These are phyloP conservation scores for Helichrysum umbraculigerum DNA, from an alignment of 129 eudicot genomes.

Conservation along the genomic window DNA sequence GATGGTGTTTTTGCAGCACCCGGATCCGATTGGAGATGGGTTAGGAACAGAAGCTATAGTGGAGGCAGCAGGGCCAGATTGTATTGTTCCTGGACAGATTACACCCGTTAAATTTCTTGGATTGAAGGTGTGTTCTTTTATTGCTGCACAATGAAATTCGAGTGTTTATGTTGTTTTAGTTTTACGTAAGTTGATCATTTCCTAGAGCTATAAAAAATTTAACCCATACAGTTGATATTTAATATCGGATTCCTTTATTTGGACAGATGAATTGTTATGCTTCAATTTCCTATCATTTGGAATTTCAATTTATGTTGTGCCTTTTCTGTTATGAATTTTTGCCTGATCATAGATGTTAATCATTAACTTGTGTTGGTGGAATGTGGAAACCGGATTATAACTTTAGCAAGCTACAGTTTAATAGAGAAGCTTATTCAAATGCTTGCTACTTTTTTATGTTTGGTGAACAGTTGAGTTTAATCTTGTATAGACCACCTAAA, in stretches of 20 bases:
- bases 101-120: conserved; percentile 79
- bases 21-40: conserved; percentile 87
- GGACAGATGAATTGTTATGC: background rate
- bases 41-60: conserved; percentile 80
- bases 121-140: conserved; percentile 50
- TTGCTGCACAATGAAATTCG: background rate
- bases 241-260: background rate
- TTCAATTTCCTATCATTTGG: background rate
- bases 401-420: background rate
- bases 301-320: background rate
- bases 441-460: background rate
- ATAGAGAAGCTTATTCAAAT: background rate
- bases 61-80: conserved; percentile 98
- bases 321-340: too few species aligned
- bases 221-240: background rate
- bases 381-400: background rate
- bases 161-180: background rate
- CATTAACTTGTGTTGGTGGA: conserved; percentile 13
- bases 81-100: conserved; percentile 87
- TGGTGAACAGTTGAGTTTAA: background rate
- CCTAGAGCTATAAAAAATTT: background rate
- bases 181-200: background rate
- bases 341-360: conserved; percentile 3
- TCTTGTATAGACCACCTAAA: conserved; percentile 1
- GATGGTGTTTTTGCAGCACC: conserved; percentile 56